Base-by-base conservation (phyloP, 495 filamentous ascomycete genomes). In the Cairneyella variabilis region DNA sequence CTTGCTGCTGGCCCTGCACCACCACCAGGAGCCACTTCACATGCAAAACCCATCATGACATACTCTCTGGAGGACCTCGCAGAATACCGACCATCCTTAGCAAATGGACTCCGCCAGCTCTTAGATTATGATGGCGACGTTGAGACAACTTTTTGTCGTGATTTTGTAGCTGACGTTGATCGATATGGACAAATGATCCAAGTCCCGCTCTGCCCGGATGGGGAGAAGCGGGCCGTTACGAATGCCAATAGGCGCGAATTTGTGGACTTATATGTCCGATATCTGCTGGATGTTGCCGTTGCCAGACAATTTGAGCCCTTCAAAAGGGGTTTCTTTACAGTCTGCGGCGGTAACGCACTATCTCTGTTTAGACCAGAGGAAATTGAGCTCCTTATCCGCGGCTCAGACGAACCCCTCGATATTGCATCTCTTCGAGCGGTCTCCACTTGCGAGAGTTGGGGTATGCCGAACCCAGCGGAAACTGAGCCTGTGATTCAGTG, bases 361-460 rank as follows among this genome's bases (percentile, higher is more conserved):
- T 89, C 86, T 2, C 76, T 97, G 10, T 96, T 97, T 65, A 82
- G 90, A n/a, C 86, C 91, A 2, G 91, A 97, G 67, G 91, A 97
- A 65, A 95, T 97, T 54, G 91, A 97, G 63, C 75, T 96, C 3
- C 77, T 96, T 2, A 77, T 97, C 12, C 83, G 92, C 36, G 91
- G 91, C 20, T 92, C 88, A n/a, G 89, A 92, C 48, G 89, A 92
- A 57, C 64, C 83, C 32, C 76, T 96, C 2, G 91, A 96, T 58
- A 83, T 97, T 40, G 72, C 73, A 2, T 83, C 86, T 21, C 72
- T 97, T 11, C 80, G 80, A 45, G 88, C 83, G 0, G 91, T 90
- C 20, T 89, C 91, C 3, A 77, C 80, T 30, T 96, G 93, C 60
- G 89, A 96, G 26, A 85, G 84, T 48, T 97, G 91, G 91, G 58